Conservation (phyloP, 2,329 filamentous ascomycete species). For the Magnaporthiopsis rhizophila region DNA sequence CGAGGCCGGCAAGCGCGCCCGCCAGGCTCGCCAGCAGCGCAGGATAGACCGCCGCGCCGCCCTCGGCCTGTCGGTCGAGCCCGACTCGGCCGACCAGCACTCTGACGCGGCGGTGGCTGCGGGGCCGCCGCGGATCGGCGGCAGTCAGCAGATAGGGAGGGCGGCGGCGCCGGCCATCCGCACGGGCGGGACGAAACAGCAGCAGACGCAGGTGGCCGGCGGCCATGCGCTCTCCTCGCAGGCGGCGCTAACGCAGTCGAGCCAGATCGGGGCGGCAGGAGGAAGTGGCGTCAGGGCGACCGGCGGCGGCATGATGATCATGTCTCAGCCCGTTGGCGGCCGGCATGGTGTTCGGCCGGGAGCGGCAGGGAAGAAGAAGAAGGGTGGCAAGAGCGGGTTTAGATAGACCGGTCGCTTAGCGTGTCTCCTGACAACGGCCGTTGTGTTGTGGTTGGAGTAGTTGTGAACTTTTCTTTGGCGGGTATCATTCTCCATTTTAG, state of each 20-base stretch:
- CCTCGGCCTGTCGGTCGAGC: not conserved
- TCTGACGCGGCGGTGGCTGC: not conserved
- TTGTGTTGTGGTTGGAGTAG: not conserved
- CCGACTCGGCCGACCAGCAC: not conserved
- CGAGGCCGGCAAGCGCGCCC: not conserved
- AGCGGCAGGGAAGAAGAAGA: not conserved
- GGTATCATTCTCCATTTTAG: too few species aligned
- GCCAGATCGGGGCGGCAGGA: not conserved
- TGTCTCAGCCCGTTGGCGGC: conserved; percentile 5
- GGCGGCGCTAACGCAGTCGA: not conserved
- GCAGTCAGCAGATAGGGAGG: not conserved
- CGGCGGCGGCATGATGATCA: not conserved
- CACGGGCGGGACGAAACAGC: too few species aligned
- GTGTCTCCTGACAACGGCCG: not conserved
- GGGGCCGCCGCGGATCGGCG: not conserved
- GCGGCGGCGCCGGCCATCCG: not conserved
- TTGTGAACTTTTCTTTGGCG: not conserved
- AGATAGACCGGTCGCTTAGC: not conserved
- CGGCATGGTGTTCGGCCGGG: not conserved
- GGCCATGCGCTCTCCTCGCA: not conserved
- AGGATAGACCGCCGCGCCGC: conserved; percentile 2
- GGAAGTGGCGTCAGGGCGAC: not conserved
- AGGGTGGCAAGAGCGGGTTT: conserved; percentile 2
- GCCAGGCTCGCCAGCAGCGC: conserved; percentile 1
- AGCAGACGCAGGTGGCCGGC: not conserved